Evolutionary conservation across 352 stramenopile genomes (phyloP).

Genomic region (Pythium brachiatum): DNA sequence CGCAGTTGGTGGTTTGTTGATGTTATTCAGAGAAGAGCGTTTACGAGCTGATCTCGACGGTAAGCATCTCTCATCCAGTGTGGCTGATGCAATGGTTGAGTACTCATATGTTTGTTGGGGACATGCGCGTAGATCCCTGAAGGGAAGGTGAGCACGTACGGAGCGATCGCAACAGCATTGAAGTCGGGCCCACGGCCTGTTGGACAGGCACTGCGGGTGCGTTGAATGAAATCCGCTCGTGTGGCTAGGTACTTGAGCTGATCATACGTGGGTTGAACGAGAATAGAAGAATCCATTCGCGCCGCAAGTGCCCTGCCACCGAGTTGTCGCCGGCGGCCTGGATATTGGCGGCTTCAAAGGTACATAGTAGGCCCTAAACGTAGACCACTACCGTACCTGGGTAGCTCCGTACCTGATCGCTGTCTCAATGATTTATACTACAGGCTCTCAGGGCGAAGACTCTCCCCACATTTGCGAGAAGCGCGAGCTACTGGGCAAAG

Average conservation of each 20-base stretch:
- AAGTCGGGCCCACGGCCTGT: slow-evolving; percentile 65
- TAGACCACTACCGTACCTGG: not conserved
- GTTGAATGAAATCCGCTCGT: too few relatives aligned
- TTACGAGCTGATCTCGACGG: slow-evolving; percentile 78
- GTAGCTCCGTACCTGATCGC: too few relatives aligned
- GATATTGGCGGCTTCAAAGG: slow-evolving; percentile 79
- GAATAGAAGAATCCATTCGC: slow-evolving; percentile 80
- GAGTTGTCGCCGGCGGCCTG: slow-evolving; percentile 64
- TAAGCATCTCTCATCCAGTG: too few relatives aligned
- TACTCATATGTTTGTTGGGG: too few relatives aligned
- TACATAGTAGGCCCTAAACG: slow-evolving; percentile 4
- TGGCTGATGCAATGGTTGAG: too few relatives aligned
- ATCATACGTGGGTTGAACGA: not conserved
- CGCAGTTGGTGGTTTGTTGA: not conserved
- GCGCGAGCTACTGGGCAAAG: slow-evolving; percentile 47
- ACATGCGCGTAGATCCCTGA: slow-evolving; percentile 71
- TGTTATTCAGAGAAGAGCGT: slow-evolving; percentile 53
- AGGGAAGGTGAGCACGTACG: slow-evolving; percentile 83
- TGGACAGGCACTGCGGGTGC: slow-evolving; percentile 75
- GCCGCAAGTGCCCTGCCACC: slow-evolving; percentile 72
- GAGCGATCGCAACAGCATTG: slow-evolving; percentile 55
- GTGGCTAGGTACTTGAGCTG: too few relatives aligned
- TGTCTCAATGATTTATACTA: too few relatives aligned
- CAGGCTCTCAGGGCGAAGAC: slow-evolving; percentile 56
- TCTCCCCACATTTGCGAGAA: slow-evolving; percentile 71